Percentiles rank a stretch among this genome's conserved stretches.
Conservation (phyloP, 2,329 filamentous ascomycete species). For the Aspergillus melleus region DNA sequence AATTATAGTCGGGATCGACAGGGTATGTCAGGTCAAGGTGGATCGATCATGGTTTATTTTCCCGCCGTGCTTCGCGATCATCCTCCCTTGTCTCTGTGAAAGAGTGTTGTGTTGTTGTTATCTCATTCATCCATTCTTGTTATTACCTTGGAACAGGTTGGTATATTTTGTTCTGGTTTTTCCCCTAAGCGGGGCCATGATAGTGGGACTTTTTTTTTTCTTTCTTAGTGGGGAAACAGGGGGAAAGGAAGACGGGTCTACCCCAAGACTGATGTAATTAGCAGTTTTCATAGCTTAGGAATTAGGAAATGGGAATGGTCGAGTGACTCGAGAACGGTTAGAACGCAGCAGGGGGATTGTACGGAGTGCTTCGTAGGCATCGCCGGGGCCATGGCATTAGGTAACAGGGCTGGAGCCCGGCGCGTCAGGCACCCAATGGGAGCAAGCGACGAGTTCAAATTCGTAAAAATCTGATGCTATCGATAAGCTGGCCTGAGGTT, state of each 20-base stretch:
- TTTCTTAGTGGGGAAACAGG: background rate
- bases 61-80: too few species aligned
- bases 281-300: background rate
- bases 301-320: background rate
- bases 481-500: constrained; percentile 16
- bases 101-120: background rate
- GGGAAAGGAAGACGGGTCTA: too few species aligned
- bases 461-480: constrained; percentile 6
- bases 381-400: background rate
- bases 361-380: too few species aligned
- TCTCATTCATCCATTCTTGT: background rate
- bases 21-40: background rate
- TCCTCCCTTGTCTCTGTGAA: background rate
- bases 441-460: background rate
- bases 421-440: background rate
- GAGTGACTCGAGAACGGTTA: background rate
- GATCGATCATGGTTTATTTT: background rate
- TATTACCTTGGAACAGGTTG: background rate
- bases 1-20: background rate
- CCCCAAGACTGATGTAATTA: background rate
- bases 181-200: background rate
- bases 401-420: background rate
- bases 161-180: background rate
- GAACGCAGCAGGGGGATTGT: too few species aligned
- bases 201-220: background rate